Evolutionary conservation across 441 rosid genomes (phyloP).

Genomic region (Syzygium malaccense): DNA sequence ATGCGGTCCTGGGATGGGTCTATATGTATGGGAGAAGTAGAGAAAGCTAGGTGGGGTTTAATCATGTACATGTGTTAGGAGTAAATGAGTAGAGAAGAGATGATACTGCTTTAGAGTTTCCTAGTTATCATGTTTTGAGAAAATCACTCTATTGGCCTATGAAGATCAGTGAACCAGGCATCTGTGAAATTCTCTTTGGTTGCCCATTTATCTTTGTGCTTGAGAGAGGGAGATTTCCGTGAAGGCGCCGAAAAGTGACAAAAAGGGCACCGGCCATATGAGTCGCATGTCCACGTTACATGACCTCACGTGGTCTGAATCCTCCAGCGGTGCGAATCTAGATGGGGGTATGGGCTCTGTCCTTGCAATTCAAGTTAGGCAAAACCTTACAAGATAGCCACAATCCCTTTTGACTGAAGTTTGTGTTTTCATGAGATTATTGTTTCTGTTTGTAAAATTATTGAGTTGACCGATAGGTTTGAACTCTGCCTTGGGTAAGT

Average conservation of each 20-base stretch:
- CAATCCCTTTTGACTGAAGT: not conserved
- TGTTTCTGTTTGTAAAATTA: not conserved
- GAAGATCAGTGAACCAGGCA: not conserved
- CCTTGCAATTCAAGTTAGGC: not conserved
- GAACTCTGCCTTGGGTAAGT: not conserved
- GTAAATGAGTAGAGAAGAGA: not conserved
- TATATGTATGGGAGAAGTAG: not conserved
- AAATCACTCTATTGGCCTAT: not conserved
- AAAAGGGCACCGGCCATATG: not conserved
- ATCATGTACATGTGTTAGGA: not conserved
- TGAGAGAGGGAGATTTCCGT: not conserved
- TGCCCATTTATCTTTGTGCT: not conserved
- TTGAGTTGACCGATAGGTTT: not conserved
- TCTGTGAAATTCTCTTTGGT: not conserved
- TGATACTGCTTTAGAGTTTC: not conserved
- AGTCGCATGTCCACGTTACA: not conserved
- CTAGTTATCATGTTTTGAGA: not conserved
- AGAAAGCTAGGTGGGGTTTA: not conserved
- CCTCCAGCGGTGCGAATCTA: not conserved
- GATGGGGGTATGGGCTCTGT: not conserved
- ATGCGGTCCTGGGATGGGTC: not conserved
- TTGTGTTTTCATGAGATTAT: not conserved
- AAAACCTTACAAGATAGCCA: not conserved
- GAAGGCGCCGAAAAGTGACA: not conserved
- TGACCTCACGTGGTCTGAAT: not conserved